These are phyloP conservation scores for Laguncularia racemosa DNA, from an alignment of 345 rosid species.

Conservation along the genomic window DNA sequence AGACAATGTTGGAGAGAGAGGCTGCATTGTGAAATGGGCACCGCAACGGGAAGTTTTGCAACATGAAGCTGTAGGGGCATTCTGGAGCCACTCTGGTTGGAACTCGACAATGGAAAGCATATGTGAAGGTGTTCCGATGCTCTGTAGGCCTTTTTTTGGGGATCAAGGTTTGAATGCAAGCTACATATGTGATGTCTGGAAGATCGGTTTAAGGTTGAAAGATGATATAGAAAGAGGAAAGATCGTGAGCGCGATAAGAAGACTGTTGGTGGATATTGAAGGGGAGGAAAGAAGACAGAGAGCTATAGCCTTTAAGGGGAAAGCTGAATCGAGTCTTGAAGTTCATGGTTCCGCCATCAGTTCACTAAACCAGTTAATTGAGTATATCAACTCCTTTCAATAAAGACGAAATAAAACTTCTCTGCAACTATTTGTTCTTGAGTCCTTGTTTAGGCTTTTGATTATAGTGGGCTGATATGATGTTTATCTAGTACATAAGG, in stretches of 20 bases:
- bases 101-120: slow-evolving; percentile 22
- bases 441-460: too few relatives aligned
- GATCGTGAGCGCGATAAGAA: slow-evolving; percentile 14
- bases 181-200: slow-evolving; percentile 16
- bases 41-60: slow-evolving; percentile 23
- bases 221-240: slow-evolving; percentile 10
- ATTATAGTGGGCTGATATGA: too few relatives aligned
- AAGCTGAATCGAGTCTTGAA: slow-evolving; percentile 1
- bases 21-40: slow-evolving; percentile 26
- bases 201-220: slow-evolving; percentile 11
- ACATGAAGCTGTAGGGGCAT: slow-evolving; percentile 22
- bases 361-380: slow-evolving; percentile 15
- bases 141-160: slow-evolving; percentile 16
- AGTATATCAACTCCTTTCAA: neutral
- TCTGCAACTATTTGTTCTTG: too few relatives aligned
- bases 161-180: slow-evolving; percentile 16
- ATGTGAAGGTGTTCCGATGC: slow-evolving; percentile 19
- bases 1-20: slow-evolving; percentile 13
- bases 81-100: slow-evolving; percentile 30
- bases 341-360: slow-evolving; percentile 12
- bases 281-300: slow-evolving; percentile 9
- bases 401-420: too few relatives aligned
- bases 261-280: slow-evolving; percentile 18
- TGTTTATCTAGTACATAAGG: too few relatives aligned
- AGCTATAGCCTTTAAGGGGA: slow-evolving; percentile 16